Evolutionary conservation across 225 moss, liverwort and hornwort genomes (phyloP), one percentile per base, ranked within the genome.

Genomic region (Thuidium tamariscinum): DNA sequence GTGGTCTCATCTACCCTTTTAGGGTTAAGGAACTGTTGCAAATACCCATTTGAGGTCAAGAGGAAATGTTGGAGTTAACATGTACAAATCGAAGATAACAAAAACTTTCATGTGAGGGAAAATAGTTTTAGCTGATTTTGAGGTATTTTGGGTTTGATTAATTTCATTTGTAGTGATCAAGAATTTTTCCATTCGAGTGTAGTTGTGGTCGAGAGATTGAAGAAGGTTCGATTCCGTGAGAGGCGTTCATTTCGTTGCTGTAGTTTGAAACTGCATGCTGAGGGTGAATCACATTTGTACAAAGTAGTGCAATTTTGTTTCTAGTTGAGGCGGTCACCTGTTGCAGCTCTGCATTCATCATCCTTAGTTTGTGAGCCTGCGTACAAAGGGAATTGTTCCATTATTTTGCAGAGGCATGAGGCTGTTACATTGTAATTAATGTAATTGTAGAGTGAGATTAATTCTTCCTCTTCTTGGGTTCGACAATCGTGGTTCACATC

Each of bases 241-340:
- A 83, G 76, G 76, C 49, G 81, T 48, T 79, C 69, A 37, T 52
- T 82, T 89, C 26, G 84, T 85, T 89, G 85, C 78, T 87, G 89
- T 29, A 25, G 46, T 79, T 88, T 51, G 83, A 56, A 87, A 83
- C 83, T 66, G 74, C 22, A 49, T 79, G 89, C 81, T 39, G 83
- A 81, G 83, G 81, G 66, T 79, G 78, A 61, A 82, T 52, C 15
- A 22, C 37, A 60, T 60, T 46, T 88, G 83, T 91, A 89, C 84
- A 88, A 70, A 8, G 65, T 25, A 88, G 81, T 67, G 77, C 84
- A 86, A 86, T 89, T 91, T 89, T 89, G 83, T 83, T 86, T 67
- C 29, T 56, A 86, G 49, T 59, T 59, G 73, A 74, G 80, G 32
- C 11, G 9, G 30, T 34, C 13, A 27, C 39, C 64, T 83, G 82